Evolutionary conservation across 495 filamentous ascomycete species (phyloP), one percentile per base, ranked within the genome.

Genomic region (Durotheca rogersii): DNA sequence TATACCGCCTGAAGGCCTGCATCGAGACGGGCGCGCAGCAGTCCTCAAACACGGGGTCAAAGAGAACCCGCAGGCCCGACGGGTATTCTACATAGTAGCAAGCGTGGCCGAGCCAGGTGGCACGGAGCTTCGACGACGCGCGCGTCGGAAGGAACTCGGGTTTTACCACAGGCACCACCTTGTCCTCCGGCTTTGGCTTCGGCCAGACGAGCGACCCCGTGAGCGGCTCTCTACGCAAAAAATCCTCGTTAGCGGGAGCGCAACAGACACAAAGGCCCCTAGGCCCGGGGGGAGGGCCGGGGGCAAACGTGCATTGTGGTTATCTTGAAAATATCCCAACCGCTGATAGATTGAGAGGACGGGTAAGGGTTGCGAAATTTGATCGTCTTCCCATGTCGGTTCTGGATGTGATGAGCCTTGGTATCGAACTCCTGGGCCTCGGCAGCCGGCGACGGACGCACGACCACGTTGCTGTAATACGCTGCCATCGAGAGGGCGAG

Each of bases 51-150:
- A 98, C 92, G 1, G 93, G 93, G 65, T 98, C 93, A 66, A 96
- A 96, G 7, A 98, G 79, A 1, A 95, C 90, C 30, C 92, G 83
- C 15, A 98, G 72, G 0, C 93, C 93, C 42, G 77, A 71, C 11
- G 93, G 92, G 59, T 95, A 96, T 65, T 96, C 93, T 42, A 95
- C 84, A 62, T 87, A 89, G 67, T 90, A 96, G 70, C 89, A 96
- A 1, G 93, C 90, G 69, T 98, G 93, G 7, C 93, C 93, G 3
- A 98, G 81, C 93, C 93, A 98, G 23, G 93, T 98, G 30, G 92
- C 90, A 14, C 92, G 85, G 6, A 98, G 81, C 69, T 74, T 31
- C 62, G 53, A 57, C 3, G 83, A 81, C 9, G 70, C 65, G 55
- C 75, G 81, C 30, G 67, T 74, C 1, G 79, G 69, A 17, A 90